Percentiles rank a stretch among this genome's conserved stretches.
These are phyloP conservation scores for Hydnomerulius pinastri DNA, from an alignment of 768 basidiomycete species.

Conservation along the genomic window DNA sequence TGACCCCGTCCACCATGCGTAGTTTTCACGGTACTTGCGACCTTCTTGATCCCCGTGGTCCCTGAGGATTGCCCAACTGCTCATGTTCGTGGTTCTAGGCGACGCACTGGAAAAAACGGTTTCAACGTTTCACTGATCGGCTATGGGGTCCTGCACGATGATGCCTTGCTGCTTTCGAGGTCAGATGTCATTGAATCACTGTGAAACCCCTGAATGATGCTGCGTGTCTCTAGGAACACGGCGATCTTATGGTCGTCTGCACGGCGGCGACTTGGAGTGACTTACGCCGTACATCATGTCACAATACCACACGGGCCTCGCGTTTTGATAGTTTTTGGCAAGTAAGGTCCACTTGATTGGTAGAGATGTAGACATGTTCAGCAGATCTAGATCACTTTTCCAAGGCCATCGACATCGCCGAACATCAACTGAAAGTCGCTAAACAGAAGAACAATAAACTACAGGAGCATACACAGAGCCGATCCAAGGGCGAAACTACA, in stretches of 20 bases:
- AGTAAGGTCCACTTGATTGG: constrained; percentile 5
- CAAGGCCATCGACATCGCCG: constrained; percentile 6
- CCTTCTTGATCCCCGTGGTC: constrained; percentile 3
- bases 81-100: constrained; percentile 15
- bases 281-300: background rate
- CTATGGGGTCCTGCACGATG: constrained; percentile 25
- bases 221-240: constrained; percentile 13
- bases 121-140: constrained; percentile 29
- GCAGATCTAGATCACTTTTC: constrained; percentile 19
- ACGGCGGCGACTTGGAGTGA: background rate
- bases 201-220: constrained; percentile 7
- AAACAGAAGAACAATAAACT: constrained; percentile 16
- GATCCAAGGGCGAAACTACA: constrained; percentile 23
- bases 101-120: constrained; percentile 16
- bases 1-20: constrained; percentile 7
- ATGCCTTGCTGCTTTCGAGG: constrained; percentile 17
- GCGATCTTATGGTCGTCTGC: constrained; percentile 8
- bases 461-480: constrained; percentile 19
- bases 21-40: constrained; percentile 14
- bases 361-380: constrained; percentile 4
- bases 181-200: background rate
- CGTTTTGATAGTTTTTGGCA: constrained; percentile 1
- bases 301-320: constrained; percentile 8
- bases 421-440: constrained; percentile 6
- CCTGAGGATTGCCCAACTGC: background rate